These are phyloP conservation scores for Vanrija sp. DNA, from an alignment of 1,284 basidiomycete genomes.

Conservation along the genomic window DNA sequence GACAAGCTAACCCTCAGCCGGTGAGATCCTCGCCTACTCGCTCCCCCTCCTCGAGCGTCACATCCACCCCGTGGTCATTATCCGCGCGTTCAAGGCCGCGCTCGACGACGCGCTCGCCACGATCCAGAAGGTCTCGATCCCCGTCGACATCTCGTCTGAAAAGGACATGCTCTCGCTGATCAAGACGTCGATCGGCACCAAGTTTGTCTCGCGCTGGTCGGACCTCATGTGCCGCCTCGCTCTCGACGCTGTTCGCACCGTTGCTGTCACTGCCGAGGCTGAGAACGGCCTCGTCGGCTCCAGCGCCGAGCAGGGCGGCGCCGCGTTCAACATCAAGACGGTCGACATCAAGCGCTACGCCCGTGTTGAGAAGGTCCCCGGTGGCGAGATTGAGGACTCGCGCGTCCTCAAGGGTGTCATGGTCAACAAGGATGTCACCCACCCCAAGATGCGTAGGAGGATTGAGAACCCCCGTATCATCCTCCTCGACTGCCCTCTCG, in stretches of 20 bases:
- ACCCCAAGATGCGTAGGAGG: slow-evolving; percentile 90
- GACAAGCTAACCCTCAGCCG: slow-evolving; percentile 57
- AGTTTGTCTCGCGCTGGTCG: slow-evolving; percentile 94
- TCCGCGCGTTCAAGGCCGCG: slow-evolving; percentile 94
- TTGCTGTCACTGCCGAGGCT: slow-evolving; percentile 56
- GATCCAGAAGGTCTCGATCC: slow-evolving; percentile 69
- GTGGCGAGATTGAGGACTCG: slow-evolving; percentile 94
- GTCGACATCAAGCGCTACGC: slow-evolving; percentile 99
- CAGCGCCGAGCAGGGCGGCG: slow-evolving; percentile 18
- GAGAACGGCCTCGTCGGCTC: slow-evolving; percentile 51
- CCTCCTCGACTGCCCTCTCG: slow-evolving; percentile 90
- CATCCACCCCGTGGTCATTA: slow-evolving; percentile 98
- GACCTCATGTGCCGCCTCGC: slow-evolving; percentile 97
- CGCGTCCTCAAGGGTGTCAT: slow-evolving; percentile 85
- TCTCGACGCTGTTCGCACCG: slow-evolving; percentile 83
- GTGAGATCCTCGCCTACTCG: slow-evolving; percentile 97
- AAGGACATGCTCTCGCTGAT: slow-evolving; percentile 92
- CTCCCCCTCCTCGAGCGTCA: slow-evolving; percentile 87
- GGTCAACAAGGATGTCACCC: slow-evolving; percentile 98
- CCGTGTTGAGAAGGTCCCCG: slow-evolving; percentile 93
- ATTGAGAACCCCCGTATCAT: slow-evolving; percentile 89
- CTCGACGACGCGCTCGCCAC: slow-evolving; percentile 85
- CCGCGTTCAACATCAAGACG: slow-evolving; percentile 60
- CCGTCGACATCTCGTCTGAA: slow-evolving; percentile 83
- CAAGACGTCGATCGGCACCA: slow-evolving; percentile 99